A percentile compares a stretch with the other conserved stretches of the same genome.
Conservation (phyloP, 2,329 filamentous ascomycete species). For the Mycocentrospora acerina region DNA sequence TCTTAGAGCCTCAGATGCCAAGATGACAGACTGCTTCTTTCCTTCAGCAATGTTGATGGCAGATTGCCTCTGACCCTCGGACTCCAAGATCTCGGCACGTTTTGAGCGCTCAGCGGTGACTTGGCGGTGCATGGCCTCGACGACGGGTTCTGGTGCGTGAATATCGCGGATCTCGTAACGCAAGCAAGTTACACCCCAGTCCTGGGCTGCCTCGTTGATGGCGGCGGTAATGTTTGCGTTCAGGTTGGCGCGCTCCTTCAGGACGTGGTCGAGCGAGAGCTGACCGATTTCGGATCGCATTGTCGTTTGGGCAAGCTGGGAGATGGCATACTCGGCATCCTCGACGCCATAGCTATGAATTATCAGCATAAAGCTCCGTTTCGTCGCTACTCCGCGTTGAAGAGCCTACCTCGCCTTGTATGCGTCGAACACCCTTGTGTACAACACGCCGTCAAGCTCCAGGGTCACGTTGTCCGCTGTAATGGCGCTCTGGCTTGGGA, state of each 20-base stretch:
- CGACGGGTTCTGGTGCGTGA: conserved; percentile 88
- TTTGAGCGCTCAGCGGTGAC: conserved; percentile 97
- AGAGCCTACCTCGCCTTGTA: conserved; percentile 84
- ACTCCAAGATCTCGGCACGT: conserved; percentile 95
- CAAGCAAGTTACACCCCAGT: conserved; percentile 94
- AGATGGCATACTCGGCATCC: conserved; percentile 98
- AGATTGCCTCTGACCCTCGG: conserved; percentile 92
- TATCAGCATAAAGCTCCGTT: conserved; percentile 13
- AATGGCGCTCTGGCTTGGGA: conserved; percentile 95
- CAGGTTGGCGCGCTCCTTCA: conserved; percentile 93
- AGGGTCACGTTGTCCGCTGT: conserved; percentile 98
- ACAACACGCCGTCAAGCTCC: conserved; percentile 92
- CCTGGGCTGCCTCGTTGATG: conserved; percentile 96
- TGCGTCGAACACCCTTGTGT: conserved; percentile 94
- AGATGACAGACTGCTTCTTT: conserved; percentile 92
- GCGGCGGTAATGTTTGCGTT: conserved; percentile 99
- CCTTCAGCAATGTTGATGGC: conserved; percentile 99
- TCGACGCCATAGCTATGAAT: conserved; percentile 84
- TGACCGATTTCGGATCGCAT: conserved; percentile 99
- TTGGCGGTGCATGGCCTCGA: conserved; percentile 97
- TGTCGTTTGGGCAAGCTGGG: conserved; percentile 94
- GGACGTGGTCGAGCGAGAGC: conserved; percentile 91
- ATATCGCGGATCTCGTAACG: conserved; percentile 99
- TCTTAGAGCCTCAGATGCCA: conserved; percentile 88
- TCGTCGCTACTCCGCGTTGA: background rate